Base-by-base conservation (phyloP, 1,284 basidiomycete genomes). In the Porogramme epimiltina region DNA sequence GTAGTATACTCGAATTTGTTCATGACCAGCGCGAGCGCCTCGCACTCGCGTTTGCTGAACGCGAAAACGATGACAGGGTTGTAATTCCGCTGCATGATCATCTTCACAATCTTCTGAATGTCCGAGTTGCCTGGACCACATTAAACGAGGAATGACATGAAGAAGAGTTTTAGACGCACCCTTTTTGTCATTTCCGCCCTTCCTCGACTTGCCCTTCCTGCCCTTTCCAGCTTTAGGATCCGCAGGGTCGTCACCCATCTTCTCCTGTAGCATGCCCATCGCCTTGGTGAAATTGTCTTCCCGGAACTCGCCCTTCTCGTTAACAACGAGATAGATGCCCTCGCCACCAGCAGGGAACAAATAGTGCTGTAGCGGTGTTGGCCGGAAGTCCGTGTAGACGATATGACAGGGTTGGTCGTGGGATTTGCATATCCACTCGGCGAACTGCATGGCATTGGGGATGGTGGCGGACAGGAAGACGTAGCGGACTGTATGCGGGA, bases 401-500 rank as follows among this genome's bases (percentile, higher is more conserved):
- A 99, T 93, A 68, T 99, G 97, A 70, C 97, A 99, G 0, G 97
- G 96, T 66, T 99, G 97, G 51, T 96, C 89, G 66, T 99, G 97
- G 1, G 91, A 95, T 67, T 95, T 90, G 73, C 91, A 94, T 66
- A 99, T 95, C 97, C 97, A 99, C 70, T 98, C 93, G 36, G 96
- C 95, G 62, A 99, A 99, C 69, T 99, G 94, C 93, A 98, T 97
- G 9, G 97, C 95, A 73, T 99, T 99, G 34, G 97, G 97, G 54
- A 99, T 99, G 23, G 97, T 99, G 49, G 97, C 96, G n/a, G 97
- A 99, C 34, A 99, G 86, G 75, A 99, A 99, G 57, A 99, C 97
- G 68, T 98, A 97, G 71, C 91, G 94, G 52, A 99, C 96, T 22
- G 86, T 88, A 70, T 98, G 93, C 3, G 97, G 96, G 8, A 99